Evolutionary conservation across 2,329 filamentous ascomycete species (phyloP).

Genomic region (Sporothrix curviconia): DNA sequence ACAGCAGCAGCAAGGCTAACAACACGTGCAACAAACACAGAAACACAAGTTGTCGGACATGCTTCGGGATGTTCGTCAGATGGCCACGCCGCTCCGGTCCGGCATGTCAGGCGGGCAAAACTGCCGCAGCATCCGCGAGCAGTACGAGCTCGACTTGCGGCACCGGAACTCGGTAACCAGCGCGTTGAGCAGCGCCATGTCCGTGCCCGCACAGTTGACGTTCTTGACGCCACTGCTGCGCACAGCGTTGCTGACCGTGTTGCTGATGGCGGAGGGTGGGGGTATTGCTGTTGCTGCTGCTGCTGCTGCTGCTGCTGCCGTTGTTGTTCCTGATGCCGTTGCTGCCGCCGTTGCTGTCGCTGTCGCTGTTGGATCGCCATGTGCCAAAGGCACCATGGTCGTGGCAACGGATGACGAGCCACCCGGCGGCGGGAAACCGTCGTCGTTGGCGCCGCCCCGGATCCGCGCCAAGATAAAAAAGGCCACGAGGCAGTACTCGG

Average conservation of each 20-base stretch:
- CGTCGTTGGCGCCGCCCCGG: not conserved
- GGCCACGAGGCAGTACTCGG: slow-evolving; percentile 6
- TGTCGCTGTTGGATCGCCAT: no score
- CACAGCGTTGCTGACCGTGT: slow-evolving; percentile 1
- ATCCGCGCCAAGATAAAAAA: slow-evolving; percentile 2
- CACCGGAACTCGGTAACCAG: slow-evolving; percentile 6
- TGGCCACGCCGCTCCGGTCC: not conserved
- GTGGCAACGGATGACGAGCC: no score
- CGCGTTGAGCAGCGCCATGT: slow-evolving; percentile 3
- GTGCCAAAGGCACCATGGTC: no score
- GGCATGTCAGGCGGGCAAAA: not conserved
- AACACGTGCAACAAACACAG: no score
- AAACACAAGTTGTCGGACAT: no score
- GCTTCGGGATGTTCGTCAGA: no score
- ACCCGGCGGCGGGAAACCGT: not conserved
- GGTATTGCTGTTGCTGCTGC: not conserved
- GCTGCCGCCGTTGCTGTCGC: not conserved
- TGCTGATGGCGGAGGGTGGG: not conserved
- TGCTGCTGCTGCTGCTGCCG: not conserved
- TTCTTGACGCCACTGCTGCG: not conserved
- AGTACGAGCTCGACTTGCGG: slow-evolving; percentile 5
- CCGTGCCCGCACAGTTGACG: not conserved
- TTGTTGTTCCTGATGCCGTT: not conserved
- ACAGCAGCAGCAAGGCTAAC: no score
- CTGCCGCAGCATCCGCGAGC: slow-evolving; percentile 3